phyloP scores from a whole-genome alignment of 106 monocot genomes.

The Cymbidium sinense region DNA sequence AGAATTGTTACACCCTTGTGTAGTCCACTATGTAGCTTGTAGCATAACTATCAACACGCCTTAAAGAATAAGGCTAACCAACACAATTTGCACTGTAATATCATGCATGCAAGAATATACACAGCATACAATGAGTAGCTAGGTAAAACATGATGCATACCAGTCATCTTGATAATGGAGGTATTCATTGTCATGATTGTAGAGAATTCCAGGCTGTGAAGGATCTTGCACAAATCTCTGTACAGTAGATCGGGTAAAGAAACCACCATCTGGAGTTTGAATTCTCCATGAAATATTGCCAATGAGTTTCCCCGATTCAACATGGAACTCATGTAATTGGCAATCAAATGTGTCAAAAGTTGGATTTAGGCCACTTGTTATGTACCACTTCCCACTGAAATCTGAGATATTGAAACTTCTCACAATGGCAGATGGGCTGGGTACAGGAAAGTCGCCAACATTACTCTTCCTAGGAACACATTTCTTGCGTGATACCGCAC shows the following conservation, averaged over 20 bases:
- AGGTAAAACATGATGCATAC: constrained; percentile 22
- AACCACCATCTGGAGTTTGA: constrained; percentile 66
- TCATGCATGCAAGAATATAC: not conserved
- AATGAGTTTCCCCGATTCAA: constrained; percentile 64
- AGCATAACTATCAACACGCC: not conserved
- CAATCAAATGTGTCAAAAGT: constrained; percentile 91
- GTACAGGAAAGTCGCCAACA: constrained; percentile 85
- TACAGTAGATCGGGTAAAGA: constrained; percentile 66
- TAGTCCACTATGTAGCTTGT: not conserved
- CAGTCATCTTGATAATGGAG: constrained; percentile 99
- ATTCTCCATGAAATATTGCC: constrained; percentile 84
- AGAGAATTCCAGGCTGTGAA: constrained; percentile 64
- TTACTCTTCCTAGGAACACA: constrained; percentile 82
- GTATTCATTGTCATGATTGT: constrained; percentile 98
- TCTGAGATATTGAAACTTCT: constrained; percentile 65
- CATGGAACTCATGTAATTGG: constrained; percentile 85
- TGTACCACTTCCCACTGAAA: constrained; percentile 95
- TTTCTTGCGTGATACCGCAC: constrained; percentile 95
- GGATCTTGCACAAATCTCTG: constrained; percentile 92
- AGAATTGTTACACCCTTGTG: not conserved
- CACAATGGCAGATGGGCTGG: constrained; percentile 61
- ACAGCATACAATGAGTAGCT: not conserved
- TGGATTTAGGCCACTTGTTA: constrained; percentile 83
- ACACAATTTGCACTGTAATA: not conserved
- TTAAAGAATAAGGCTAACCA: not conserved